These are phyloP conservation scores for Cyclotella sp. DNA, from an alignment of 108 stramenopile species.

Conservation along the genomic window DNA sequence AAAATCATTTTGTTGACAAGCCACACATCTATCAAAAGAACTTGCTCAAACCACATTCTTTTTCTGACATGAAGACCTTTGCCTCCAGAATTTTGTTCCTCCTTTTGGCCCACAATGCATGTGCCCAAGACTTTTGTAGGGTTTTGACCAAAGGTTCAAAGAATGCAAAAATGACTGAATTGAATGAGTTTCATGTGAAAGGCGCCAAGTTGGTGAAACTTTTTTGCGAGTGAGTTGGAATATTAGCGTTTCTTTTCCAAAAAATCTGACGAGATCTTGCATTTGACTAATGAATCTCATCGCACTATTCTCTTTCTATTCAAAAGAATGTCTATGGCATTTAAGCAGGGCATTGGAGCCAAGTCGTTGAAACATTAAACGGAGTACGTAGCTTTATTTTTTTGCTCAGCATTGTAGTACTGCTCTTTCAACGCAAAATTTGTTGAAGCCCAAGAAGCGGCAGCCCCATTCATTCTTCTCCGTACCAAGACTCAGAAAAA, in stretches of 20 bases:
- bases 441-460: neutral
- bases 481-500: constrained; percentile 1
- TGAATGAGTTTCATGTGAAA: neutral
- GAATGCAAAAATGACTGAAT: neutral
- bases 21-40: neutral
- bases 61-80: constrained; percentile 9
- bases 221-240: neutral
- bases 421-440: neutral
- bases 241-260: neutral
- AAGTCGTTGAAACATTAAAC: too few relatives aligned
- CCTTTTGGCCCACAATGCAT: neutral
- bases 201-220: neutral
- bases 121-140: neutral
- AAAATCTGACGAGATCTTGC: too few relatives aligned
- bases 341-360: too few relatives aligned
- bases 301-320: too few relatives aligned
- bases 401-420: too few relatives aligned
- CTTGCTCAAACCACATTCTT: neutral
- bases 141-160: neutral
- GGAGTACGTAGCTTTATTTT: too few relatives aligned
- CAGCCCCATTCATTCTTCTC: neutral
- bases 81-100: neutral
- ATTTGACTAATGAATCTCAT: too few relatives aligned
- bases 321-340: too few relatives aligned
- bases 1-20: constrained; percentile 2